These are phyloP conservation scores for Oryza meridionalis DNA, from an alignment of 176 grass and related monocot species.

Conservation along the genomic window DNA sequence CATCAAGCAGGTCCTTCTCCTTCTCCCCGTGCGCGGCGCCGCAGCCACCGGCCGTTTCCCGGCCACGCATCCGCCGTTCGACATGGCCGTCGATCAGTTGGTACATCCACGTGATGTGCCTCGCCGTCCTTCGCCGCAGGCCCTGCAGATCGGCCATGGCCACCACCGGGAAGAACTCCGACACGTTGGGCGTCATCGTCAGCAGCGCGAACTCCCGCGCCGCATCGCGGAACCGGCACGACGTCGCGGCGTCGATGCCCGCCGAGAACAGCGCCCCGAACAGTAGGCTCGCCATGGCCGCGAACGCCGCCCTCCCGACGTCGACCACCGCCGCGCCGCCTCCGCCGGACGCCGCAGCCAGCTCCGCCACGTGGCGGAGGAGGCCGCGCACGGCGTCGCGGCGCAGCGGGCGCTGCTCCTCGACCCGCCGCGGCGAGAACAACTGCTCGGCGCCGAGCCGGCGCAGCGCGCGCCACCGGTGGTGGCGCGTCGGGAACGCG, in stretches of 20 bases:
- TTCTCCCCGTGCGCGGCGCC: background rate
- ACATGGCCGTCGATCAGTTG: constrained; percentile 47
- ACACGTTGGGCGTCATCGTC: constrained; percentile 39
- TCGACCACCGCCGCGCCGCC: background rate
- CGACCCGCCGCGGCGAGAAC: no score
- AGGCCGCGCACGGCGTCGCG: no score
- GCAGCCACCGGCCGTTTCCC: background rate
- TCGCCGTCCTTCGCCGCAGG: background rate
- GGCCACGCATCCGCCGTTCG: constrained; percentile 6
- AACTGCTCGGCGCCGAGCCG: no score
- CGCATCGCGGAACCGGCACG: constrained; percentile 21
- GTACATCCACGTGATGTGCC: constrained; percentile 4
- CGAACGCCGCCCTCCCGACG: constrained; percentile 32
- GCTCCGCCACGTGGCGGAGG: background rate
- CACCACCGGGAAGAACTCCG: constrained; percentile 55
- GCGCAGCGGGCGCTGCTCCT: no score
- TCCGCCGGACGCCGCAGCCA: no score
- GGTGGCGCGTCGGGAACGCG: no score
- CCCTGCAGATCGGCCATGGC: constrained; percentile 53
- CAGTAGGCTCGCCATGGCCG: constrained; percentile 9
- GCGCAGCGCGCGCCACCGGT: no score
- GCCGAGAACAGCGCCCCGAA: constrained; percentile 38
- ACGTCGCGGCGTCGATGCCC: constrained; percentile 6
- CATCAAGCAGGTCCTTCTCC: constrained; percentile 49
- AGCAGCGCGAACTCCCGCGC: constrained; percentile 11